Evolutionary conservation across 768 basidiomycete species (phyloP), one percentile per base, ranked within the genome.

Genomic region (Asterophora parasitica): DNA sequence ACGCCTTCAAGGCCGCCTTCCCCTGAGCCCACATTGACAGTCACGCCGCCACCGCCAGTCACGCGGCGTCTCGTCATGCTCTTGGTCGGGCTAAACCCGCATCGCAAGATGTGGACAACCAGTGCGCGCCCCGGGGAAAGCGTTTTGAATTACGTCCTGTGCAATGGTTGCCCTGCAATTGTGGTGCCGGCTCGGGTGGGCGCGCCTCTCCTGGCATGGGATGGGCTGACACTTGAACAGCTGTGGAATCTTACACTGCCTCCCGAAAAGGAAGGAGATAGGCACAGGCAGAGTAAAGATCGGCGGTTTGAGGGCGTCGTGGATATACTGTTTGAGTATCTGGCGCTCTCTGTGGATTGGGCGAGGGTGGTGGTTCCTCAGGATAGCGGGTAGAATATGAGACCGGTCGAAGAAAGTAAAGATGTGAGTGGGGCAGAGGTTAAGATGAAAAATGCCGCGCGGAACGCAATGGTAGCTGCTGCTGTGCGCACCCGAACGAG

Each of bases 271-370:
- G 39, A 17, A 2, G 11, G 17, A n/a, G 63, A 55, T 12, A 55
- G 45, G 3, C 59, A 56, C 13, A 56, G 44, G 2, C 59, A 56
- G 23, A 72, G 65, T 15, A 58, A 49, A 17, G 60, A 61, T 38
- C 69, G 69, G 15, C 65, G 62, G 48, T 81, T 77, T 50, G 69
- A 76, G 50, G 80, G 78, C 3, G 67, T 82, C n/a, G 72, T 81
- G 13, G 64, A 69, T 46, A 75, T 79, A 10, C 49, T 83, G 23
- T 77, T 69, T 53, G 82, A 83, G 60, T 83, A 75, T 57, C 43
- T 83, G 48, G 78, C 79, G 37, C 60, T 83, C 51, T 83, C 80
- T 60, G 67, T 81, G 27, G 82, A 84, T 55, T 84, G 82, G 81
- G 73, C 70, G 10, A 63, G 82, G 53, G 67, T 81, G 8, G 60